Evolutionary conservation across 2,329 filamentous ascomycete species (phyloP).

Genomic region (Nigrospora oryzae): DNA sequence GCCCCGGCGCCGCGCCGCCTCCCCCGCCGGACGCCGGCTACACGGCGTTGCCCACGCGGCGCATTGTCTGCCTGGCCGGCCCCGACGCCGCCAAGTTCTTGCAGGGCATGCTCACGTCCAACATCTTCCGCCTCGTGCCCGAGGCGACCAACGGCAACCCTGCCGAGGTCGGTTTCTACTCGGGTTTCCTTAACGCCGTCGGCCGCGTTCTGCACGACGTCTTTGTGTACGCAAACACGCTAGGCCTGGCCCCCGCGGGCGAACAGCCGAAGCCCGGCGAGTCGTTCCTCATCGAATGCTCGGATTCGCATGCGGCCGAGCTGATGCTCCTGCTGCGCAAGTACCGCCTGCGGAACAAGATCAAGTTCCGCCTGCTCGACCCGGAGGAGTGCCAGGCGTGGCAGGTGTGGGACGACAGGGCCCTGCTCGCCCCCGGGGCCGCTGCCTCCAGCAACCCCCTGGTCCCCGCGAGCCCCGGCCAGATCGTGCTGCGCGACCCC

Average conservation of each 20-base stretch:
- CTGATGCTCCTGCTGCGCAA: constrained; percentile 69
- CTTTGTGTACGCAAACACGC: constrained; percentile 67
- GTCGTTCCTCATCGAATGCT: constrained; percentile 75
- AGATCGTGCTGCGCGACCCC: constrained; percentile 37
- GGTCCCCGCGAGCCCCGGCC: constrained; percentile 19
- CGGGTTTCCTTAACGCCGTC: constrained; percentile 76
- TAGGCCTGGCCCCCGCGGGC: constrained; percentile 12
- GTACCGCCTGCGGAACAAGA: constrained; percentile 78
- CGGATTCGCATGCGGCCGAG: constrained; percentile 52
- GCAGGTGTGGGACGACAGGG: constrained; percentile 61
- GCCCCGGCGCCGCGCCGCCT: constrained; percentile 3
- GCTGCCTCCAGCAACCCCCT: constrained; percentile 6
- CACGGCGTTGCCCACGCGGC: constrained; percentile 60
- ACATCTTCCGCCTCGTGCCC: constrained; percentile 41
- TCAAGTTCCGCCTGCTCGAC: constrained; percentile 59
- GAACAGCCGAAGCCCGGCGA: constrained; percentile 19
- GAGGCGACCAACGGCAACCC: constrained; percentile 13
- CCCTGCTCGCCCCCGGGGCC: background rate
- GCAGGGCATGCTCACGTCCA: constrained; percentile 78
- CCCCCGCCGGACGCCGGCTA: constrained; percentile 37
- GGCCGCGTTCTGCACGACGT: constrained; percentile 83
- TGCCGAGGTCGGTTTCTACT: constrained; percentile 54
- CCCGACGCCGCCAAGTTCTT: constrained; percentile 76
- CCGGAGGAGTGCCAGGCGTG: constrained; percentile 60
- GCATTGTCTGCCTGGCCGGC: constrained; percentile 71